Evolutionary conservation across 2,329 filamentous ascomycete genomes (phyloP), one percentile per base, ranked within the genome.

Genomic region (Venturia nashicola): DNA sequence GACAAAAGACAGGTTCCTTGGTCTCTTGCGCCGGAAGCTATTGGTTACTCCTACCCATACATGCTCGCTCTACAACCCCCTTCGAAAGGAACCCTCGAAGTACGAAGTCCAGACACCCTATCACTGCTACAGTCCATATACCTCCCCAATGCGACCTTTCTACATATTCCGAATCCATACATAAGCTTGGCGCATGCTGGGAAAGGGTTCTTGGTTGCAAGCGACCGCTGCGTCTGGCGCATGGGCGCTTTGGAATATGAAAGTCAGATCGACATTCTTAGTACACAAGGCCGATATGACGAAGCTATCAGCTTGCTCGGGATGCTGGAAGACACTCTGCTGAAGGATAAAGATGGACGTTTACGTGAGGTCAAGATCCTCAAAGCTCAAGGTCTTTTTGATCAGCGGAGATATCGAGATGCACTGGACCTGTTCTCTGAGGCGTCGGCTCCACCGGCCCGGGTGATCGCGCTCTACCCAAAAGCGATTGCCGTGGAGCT

Each of bases 1-100:
- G 88, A 92, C 55, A 90, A 90, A 74, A 82, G 88, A 64, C 92
- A 97, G 72, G 86, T 99, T n/a, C 91, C 91, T 1, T 99, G 94
- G 94, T 84, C 86, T 51, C 80, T 84, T 42, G 90, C 93, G 1
- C 95, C 94, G 1, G 92, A 97, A 70, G 88, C 88, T 64, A 87
- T 99, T 65, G 94, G 93, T 27, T 99, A 97, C 74, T 97, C 92
- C 27, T 99, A 99, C 73, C 94, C 94, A 0, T 99, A 97, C 72
- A 86, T 99, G 64, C 79, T 99, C 60, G 90, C 91, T 11, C 78
- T 99, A 16, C 91, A 96, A 71, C 81, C 91, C 8, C 86, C 91
- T 0, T 82, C 89, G 1, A 96, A 94, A 74, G 91, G 93, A 2
- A 85, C 84, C 0, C 78, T 99, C 12, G 94, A 99, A 75, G 88